These are phyloP conservation scores for Vitis hybrid DNA, from an alignment of 177 flowering plant genomes.

Conservation along the genomic window DNA sequence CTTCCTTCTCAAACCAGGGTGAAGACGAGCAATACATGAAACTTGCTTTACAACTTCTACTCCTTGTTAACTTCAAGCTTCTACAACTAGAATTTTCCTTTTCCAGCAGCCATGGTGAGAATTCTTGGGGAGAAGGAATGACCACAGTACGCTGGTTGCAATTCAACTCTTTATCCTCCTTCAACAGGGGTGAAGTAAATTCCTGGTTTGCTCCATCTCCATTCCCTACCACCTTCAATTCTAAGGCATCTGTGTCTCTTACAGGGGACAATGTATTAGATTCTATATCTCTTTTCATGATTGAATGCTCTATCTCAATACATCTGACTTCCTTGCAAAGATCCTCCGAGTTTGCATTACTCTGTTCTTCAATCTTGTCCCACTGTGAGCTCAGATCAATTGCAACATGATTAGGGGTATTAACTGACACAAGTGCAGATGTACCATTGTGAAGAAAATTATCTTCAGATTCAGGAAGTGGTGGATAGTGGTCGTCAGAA, in stretches of 20 bases:
- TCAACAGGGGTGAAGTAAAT: slow-evolving; percentile 16
- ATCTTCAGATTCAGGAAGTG: slow-evolving; percentile 21
- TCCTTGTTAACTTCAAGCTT: slow-evolving; percentile 22
- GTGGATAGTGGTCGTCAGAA: slow-evolving; percentile 24
- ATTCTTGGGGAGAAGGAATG: slow-evolving; percentile 19
- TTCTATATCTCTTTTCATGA: slow-evolving; percentile 1
- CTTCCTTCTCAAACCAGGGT: slow-evolving; percentile 20
- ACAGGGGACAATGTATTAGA: slow-evolving; percentile 8
- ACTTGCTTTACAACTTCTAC: slow-evolving; percentile 36
- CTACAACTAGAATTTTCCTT: slow-evolving; percentile 9
- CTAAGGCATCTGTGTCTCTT: slow-evolving; percentile 12
- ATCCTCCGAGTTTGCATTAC: slow-evolving; percentile 20
- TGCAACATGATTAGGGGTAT: slow-evolving; percentile 3
- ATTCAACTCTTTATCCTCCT: slow-evolving; percentile 15
- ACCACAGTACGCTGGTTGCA: slow-evolving; percentile 5
- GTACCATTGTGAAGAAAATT: slow-evolving; percentile 5
- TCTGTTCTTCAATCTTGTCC: slow-evolving; percentile 22
- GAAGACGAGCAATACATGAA: slow-evolving; percentile 12
- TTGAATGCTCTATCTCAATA: slow-evolving; percentile 20
- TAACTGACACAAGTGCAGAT: slow-evolving; percentile 7
- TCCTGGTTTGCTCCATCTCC: slow-evolving; percentile 21
- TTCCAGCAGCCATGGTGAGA: slow-evolving; percentile 12
- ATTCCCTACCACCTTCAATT: slow-evolving; percentile 8
- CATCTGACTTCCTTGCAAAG: slow-evolving; percentile 39
- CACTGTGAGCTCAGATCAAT: background rate